Conservation (phyloP, 2,329 filamentous ascomycete species). For the Curvularia sp. region DNA sequence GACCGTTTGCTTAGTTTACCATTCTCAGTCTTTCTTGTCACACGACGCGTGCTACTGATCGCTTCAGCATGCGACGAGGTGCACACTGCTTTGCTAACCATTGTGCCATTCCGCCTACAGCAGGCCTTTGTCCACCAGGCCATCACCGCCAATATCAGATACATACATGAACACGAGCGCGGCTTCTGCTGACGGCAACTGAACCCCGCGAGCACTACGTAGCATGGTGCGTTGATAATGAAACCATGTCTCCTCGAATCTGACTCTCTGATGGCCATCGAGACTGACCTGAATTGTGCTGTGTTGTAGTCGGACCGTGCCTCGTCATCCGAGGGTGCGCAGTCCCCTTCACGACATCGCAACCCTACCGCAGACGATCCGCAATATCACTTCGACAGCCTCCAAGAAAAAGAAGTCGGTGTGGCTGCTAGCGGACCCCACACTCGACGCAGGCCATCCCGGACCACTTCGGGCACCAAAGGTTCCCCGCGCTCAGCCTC, state of each 20-base stretch:
- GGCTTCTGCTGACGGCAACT: conserved; percentile 32
- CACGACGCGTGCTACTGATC: conserved; percentile 44
- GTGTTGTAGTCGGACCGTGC: conserved; percentile 42
- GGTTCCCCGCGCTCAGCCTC: conserved; percentile 26
- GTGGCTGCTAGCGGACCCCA: conserved; percentile 21
- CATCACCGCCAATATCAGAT: conserved; percentile 43
- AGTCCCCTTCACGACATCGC: conserved; percentile 29
- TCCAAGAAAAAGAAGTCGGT: conserved; percentile 18
- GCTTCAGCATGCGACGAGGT: conserved; percentile 49
- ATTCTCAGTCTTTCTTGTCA: conserved; percentile 39
- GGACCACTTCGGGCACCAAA: conserved; percentile 32
- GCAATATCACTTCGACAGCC: conserved; percentile 25
- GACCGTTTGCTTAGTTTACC: conserved; percentile 38
- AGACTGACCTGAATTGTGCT: conserved; percentile 33
- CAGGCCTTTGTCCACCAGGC: conserved; percentile 27
- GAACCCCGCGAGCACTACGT: conserved; percentile 37
- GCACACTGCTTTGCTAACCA: conserved; percentile 40
- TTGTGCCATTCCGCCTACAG: conserved; percentile 32
- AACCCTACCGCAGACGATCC: conserved; percentile 26
- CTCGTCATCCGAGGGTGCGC: conserved; percentile 32
- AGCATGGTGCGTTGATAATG: conserved; percentile 51
- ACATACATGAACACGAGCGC: conserved; percentile 46
- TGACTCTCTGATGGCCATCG: conserved; percentile 18
- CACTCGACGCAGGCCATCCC: conserved; percentile 38
- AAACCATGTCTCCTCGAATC: conserved; percentile 19